Base-by-base conservation (phyloP, 345 rosid species). In the Hevea brasiliensis region DNA sequence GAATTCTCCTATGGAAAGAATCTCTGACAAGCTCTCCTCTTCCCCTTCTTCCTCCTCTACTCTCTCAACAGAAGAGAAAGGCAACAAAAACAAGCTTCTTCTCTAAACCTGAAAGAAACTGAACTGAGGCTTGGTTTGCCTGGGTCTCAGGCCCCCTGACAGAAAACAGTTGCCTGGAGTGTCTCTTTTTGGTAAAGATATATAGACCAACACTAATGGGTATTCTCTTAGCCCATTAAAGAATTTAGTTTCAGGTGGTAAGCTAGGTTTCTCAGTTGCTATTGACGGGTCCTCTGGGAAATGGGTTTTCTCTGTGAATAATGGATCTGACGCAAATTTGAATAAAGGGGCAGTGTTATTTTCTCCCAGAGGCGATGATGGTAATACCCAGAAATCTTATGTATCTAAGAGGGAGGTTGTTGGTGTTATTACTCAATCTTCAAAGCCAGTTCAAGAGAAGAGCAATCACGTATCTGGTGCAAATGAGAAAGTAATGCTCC, bases 61-160 rank as follows among this genome's bases (percentile, higher is more conserved):
- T n/a, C 71, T 35, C 64, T 45, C 83, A 58, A 26, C 57, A 60
- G 81, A 75, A 62, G 75, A 67, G 48, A 74, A 61, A 68, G 57
- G n/a, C 59, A 71, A 6, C 65, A 74, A 26, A 24, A 62, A 41
- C 53, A 77, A 58, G 3, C 79, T 58, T 59, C n/a, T n/a, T n/a
- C 55, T 53, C 87, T 87, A 7, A 84, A 84, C 71, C 76, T 87
- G 67, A 86, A 81, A 71, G 91, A 83, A 77, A 89, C 94, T 60
- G 91, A 89, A 83, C 81, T 89, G 8, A 82, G 89, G 79, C 91
- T 89, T 71, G 94, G 91, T 63, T 72, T 87, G 67, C 94, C 94
- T 6, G 94, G 94, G 40, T 87, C 88, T 40, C 73, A 70, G n/a
- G 57, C 82, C 87, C 20, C 88, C 85, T 2, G 86, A 79, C 75